A percentile compares a stretch with the other conserved stretches of the same genome.
Conservation (phyloP, 2,329 filamentous ascomycete genomes). For the Aspergillus novofumigatus region DNA sequence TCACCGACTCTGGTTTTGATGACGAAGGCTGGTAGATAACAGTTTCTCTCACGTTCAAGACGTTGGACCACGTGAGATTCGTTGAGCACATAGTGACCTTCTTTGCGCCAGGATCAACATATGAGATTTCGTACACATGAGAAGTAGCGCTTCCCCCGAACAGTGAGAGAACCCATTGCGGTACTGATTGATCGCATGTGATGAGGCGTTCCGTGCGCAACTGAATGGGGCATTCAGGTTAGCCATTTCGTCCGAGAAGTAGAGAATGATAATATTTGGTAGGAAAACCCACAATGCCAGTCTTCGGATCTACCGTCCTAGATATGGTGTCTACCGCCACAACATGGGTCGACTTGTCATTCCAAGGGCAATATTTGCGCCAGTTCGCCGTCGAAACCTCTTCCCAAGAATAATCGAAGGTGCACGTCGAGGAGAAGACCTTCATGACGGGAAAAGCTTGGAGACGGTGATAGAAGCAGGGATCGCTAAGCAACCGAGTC, state of each 20-base stretch:
- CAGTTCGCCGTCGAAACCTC: slow-evolving; percentile 97
- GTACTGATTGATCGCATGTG: slow-evolving; percentile 47
- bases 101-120: slow-evolving; percentile 77
- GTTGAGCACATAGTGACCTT: slow-evolving; percentile 95
- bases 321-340: slow-evolving; percentile 90
- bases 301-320: slow-evolving; percentile 60
- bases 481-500: background rate
- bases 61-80: slow-evolving; percentile 88
- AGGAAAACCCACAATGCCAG: slow-evolving; percentile 58
- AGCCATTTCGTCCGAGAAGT: slow-evolving; percentile 4
- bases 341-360: slow-evolving; percentile 96
- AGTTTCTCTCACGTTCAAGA: slow-evolving; percentile 88
- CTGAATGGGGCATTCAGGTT: slow-evolving; percentile 32
- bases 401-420: slow-evolving; percentile 97
- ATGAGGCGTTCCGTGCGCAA: slow-evolving; percentile 67
- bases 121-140: slow-evolving; percentile 91
- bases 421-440: slow-evolving; percentile 85
- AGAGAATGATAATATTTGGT: background rate
- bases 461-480: background rate
- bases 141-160: slow-evolving; percentile 77
- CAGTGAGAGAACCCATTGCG: slow-evolving; percentile 63
- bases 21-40: slow-evolving; percentile 72
- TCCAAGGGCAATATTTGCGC: slow-evolving; percentile 98
- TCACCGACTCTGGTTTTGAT: slow-evolving; percentile 52
- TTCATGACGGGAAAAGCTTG: slow-evolving; percentile 61